Evolutionary conservation across 176 grass and related monocot genomes (phyloP), one percentile per base, ranked within the genome.

Genomic region (Aechmea fasciata): DNA sequence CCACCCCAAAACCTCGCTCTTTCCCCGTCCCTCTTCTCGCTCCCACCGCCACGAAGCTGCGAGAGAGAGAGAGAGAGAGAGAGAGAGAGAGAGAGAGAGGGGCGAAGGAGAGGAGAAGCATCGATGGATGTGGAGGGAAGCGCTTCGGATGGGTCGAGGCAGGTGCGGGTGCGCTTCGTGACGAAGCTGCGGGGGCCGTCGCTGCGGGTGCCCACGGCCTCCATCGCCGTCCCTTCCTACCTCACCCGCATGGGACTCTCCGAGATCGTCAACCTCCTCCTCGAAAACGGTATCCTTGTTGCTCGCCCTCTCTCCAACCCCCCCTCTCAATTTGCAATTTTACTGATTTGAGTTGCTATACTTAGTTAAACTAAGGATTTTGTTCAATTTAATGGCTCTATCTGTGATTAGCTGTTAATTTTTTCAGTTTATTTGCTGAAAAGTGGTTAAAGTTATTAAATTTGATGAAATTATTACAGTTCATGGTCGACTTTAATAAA

Each of bases 191-290:
- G 33, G 33, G 59, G 63, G 23, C 47, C 84, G 0, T 80, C 77
- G 50, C 75, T 99, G n/a, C 89, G 79, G 0, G 80, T 70, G 59
- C 78, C 80, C 51, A 25, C 82, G 26, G 28, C 74, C 9, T 74
- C 89, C 61, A 83, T 99, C 51, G 89, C 89, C 23, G 87, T 93
- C 41, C 89, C 87, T 3, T 85, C 86, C 28, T 66, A 88, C 66
- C 87, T 99, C 74, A 78, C 84, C 69, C 94, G 89, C 64, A 74
- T 88, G 79, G 87, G 87, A 53, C 89, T 99, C 66, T 99, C 89
- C 18, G 89, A 93, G 79, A 90, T 99, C 79, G 87, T 99, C 75
- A 93, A 93, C 71, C 18, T 52, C 48, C 79, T 93, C 19, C 77
- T 99, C 24, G 53, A 77, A 47, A 69, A 71, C 51, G 65, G 95